Conservation (phyloP, 345 rosid species). For the Moringa oleifera region DNA sequence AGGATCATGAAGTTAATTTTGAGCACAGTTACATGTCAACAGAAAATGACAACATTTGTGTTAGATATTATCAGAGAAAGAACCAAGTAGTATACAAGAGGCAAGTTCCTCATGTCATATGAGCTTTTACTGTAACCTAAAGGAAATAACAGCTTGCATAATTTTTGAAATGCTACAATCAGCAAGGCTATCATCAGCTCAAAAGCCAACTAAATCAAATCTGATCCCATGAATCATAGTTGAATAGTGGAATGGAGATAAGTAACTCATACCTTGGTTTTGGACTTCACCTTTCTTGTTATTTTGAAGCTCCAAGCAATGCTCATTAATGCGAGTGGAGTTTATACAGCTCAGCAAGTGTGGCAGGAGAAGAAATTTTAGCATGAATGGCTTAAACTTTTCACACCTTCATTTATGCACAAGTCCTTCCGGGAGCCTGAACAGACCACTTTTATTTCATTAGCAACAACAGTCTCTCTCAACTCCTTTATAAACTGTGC, state of each 20-base stretch:
- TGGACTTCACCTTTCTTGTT: conserved; percentile 50
- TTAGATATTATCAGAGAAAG: background rate
- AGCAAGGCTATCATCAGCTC: background rate
- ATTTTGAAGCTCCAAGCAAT: conserved; percentile 85
- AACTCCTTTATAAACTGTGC: conserved; percentile 82
- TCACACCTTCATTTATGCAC: conserved; percentile 77
- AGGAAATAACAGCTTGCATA: no score
- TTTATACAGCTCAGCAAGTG: conserved; percentile 14
- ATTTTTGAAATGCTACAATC: background rate
- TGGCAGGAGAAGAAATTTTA: conserved; percentile 8
- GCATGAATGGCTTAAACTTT: conserved; percentile 4
- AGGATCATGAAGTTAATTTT: no score
- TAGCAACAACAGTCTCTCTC: conserved; percentile 57
- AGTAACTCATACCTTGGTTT: conserved; percentile 49
- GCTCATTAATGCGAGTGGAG: conserved; percentile 59
- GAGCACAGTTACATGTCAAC: background rate
- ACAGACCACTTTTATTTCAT: conserved; percentile 49
- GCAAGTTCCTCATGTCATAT: background rate
- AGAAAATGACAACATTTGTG: background rate
- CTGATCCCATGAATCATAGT: background rate
- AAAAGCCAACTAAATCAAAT: no score
- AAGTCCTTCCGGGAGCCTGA: conserved; percentile 82
- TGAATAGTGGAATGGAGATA: background rate
- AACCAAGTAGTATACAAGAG: background rate
- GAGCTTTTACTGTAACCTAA: no score